Conservation (phyloP, 805 yeast species). For the Ogataea pignaliae region DNA sequence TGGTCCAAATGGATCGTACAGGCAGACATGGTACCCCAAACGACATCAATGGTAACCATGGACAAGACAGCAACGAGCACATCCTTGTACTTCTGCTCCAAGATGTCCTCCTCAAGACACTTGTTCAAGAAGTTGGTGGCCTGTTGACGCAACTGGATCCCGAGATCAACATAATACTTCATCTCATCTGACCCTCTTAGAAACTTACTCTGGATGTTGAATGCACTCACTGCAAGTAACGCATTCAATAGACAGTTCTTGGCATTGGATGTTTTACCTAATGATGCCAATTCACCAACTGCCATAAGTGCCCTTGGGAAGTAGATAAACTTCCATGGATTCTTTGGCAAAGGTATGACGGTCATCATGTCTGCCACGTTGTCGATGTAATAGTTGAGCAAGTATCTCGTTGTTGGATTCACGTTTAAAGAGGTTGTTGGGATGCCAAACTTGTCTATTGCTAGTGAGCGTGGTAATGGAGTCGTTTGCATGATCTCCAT, state of each 20-base stretch:
- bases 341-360: conserved; percentile 60
- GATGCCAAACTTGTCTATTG: conserved; percentile 35
- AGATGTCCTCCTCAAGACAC: conserved; percentile 49
- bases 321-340: conserved; percentile 87
- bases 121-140: conserved; percentile 64
- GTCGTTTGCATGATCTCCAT: conserved; percentile 44
- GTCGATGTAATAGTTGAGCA: conserved; percentile 66
- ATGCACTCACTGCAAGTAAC: conserved; percentile 74
- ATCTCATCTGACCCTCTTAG: conserved; percentile 61
- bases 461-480: conserved; percentile 42
- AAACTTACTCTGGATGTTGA: conserved; percentile 70
- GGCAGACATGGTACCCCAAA: conserved; percentile 88
- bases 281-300: conserved; percentile 70
- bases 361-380: conserved; percentile 76
- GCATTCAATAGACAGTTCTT: conserved; percentile 77
- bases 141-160: conserved; percentile 68
- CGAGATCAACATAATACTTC: conserved; percentile 67
- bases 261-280: conserved; percentile 72
- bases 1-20: conserved; percentile 71
- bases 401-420: conserved; percentile 66
- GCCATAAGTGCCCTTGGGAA: conserved; percentile 81
- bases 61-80: conserved; percentile 77
- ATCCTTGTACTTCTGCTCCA: conserved; percentile 72
- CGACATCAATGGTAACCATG: conserved; percentile 84
- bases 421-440: conserved; percentile 62